Evolutionary conservation across 768 basidiomycete species (phyloP), one percentile per base, ranked within the genome.

Genomic region (Amanita jacksonii): DNA sequence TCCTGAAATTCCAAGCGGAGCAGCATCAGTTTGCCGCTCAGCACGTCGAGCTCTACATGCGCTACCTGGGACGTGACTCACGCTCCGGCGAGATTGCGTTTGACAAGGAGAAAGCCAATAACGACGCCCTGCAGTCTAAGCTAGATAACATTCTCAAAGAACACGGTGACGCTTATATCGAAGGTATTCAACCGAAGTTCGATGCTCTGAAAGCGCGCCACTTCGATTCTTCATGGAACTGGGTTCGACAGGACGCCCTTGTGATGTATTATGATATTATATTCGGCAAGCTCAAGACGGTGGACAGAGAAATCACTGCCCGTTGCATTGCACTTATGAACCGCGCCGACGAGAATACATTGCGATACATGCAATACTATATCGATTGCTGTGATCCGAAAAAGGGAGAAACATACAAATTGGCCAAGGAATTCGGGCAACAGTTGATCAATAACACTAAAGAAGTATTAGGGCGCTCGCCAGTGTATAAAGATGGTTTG

Each of bases 201-300:
- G 89, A 94, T 57, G 82, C 88, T 2, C 72, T 97, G 55, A 98
- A 99, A 65, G 96, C 93, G 9, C 87, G 96, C 36, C 92, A 85
- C 59, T 98, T 99, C 70, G 93, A 98, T 60, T 98, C 94, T 2
- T 91, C 86, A 5, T 99, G 94, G 96, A 99, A 99, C 59, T 99
- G 96, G 96, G 94, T 85, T 35, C 83, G 94, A 48, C 96, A 99
- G 66, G 93, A 96, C 49, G 90, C 92, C 12, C 71, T 98, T 20
- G 69, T 90, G 48, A 93, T 99, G 90, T 98, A 82, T 68, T 97
- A 93, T 64, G 94, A 98, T 61, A 96, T 99, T 65, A 91, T 99
- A 54, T 91, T 92, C 53, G 96, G 96, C 38, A 81, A 85, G 35
- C 77, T 96, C 44, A 92, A 84, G 18, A 91, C 90, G 13, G 87